Evolutionary conservation across 345 rosid genomes (phyloP), one percentile per base, ranked within the genome.

Genomic region (Sisymbrium altissimum): DNA sequence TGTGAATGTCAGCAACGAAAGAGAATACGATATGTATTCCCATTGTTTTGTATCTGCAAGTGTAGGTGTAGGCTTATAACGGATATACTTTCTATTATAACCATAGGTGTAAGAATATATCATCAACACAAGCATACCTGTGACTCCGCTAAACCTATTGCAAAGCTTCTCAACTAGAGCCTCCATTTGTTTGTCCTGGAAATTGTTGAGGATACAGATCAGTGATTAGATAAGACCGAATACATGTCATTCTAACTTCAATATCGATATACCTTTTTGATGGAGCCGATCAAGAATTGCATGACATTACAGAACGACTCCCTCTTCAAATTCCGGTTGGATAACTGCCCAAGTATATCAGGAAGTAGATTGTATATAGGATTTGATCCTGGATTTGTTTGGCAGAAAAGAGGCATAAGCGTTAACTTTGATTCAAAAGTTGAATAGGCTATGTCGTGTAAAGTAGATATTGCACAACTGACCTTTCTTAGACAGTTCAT

Each of bases 131-230:
- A 78, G 56, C 73, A 40, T 81, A 89, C 99, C 98, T 82, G 92
- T 84, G 76, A 86, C 92, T 64, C 99, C 99, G 59, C 84, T 79
- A 78, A 95, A 90, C 84, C 99, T 84, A 72, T 95, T 88, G 91
- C 99, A 95, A 55, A 92, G 99, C 82, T 95, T 95, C 82, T 90
- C 99, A 76, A 95, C 96, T 69, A 95, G 93, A 68, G 97, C 81
- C 66, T 95, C 99, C 98, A 95, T 92, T 80, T 95, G 99, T 82
- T 86, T 95, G 74, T 95, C 99, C 98, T 95, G 80, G 63, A 78
- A 41, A 80, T 41, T 14, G 67, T 55, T 40, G 29, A 57, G 35
- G 40, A 65, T 21, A 38, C 15, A 55, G 19, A 45, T 45, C 66
- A 55, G 45, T 25, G 53, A 76, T 70, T 27, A 40, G 30, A 40